Evolutionary conservation across 164 flowering plant genomes (phyloP), one percentile per base, ranked within the genome.

Genomic region (Nymphaea colorata): DNA sequence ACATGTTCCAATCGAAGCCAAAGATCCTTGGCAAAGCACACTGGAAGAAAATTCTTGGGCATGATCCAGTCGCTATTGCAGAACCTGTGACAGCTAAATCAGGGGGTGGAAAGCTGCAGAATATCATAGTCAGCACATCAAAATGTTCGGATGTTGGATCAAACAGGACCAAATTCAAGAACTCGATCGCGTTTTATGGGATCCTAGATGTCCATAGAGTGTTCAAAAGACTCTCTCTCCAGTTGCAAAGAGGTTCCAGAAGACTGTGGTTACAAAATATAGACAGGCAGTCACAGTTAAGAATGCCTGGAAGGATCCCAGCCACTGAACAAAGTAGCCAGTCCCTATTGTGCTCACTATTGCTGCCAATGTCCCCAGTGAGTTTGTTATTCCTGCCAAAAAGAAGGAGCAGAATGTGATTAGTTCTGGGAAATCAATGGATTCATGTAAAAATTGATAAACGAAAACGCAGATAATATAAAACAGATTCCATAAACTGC

Each of bases 231-330:
- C 91, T 64, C 85, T 85, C 64, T 94, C 96, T 67, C 91, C 96
- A 0, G 97, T 88, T n/a, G 98, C 93, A 64, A 70, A 86, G 44
- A 90, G 71, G 72, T 91, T 89, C 90, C 91, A 94, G 71, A 94
- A 91, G 42, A 91, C 73, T 67, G 98, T 67, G 25, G 96, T 62
- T 18, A 72, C 69, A 69, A 91, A 89, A 69, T 94, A 94, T 17
- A 94, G 87, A 11, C 67, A 77, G 0, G 97, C 91, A 7, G 98
- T 94, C 67, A 91, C 75, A 0, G 88, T 85, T 62, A 94, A 76
- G 79, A 94, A 94, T 43, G 98, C 96, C 66, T 91, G 95, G 69
- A 94, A 94, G 4, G 98, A 94, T 71, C 98, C 98, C 43, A 91
- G 76, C 97, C 98, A 91, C 59, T 94, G 87, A 10, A 94, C 97